phyloP scores from a whole-genome alignment of 352 stramenopile genomes.

The Halophytophthora polymorphica region DNA sequence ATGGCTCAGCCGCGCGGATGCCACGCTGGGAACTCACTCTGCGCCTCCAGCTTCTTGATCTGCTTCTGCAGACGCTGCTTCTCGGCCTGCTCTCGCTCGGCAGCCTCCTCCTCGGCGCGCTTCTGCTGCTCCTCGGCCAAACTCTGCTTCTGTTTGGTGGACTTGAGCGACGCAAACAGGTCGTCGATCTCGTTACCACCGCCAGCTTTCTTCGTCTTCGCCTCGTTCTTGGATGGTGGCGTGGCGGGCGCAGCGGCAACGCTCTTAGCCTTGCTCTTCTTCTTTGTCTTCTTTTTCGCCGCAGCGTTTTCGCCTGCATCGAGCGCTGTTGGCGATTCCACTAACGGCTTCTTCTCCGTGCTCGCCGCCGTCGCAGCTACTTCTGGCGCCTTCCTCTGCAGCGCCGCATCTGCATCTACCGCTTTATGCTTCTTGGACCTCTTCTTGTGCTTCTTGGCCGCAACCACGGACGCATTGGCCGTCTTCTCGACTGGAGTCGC shows the following conservation, averaged over 20 bases:
- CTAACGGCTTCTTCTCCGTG: not conserved
- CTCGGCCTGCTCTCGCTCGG: slow-evolving; percentile 45
- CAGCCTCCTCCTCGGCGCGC: slow-evolving; percentile 39
- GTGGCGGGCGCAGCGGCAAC: not conserved
- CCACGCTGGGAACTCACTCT: slow-evolving; percentile 47
- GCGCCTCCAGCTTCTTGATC: slow-evolving; percentile 78
- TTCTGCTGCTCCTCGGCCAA: slow-evolving; percentile 55
- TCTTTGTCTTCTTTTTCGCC: slow-evolving; percentile 68
- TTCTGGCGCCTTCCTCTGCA: not conserved
- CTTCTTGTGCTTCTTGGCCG: too few species aligned
- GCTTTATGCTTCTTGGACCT: too few species aligned
- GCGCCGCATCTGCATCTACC: too few species aligned
- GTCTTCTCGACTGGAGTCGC: too few species aligned
- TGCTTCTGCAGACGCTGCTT: slow-evolving; percentile 67
- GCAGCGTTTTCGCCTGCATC: not conserved
- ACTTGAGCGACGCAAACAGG: slow-evolving; percentile 72
- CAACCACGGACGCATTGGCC: too few species aligned
- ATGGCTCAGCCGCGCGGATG: not conserved
- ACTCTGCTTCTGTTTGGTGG: slow-evolving; percentile 69
- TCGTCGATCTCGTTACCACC: slow-evolving; percentile 68
- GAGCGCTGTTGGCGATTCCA: not conserved
- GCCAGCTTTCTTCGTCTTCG: slow-evolving; percentile 24
- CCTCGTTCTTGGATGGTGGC: slow-evolving; percentile 2
- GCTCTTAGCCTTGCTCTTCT: slow-evolving; percentile 31
- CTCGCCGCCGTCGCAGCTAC: not conserved